Conservation (phyloP, 2,329 filamentous ascomycete genomes). For the Aspergillus persii region DNA sequence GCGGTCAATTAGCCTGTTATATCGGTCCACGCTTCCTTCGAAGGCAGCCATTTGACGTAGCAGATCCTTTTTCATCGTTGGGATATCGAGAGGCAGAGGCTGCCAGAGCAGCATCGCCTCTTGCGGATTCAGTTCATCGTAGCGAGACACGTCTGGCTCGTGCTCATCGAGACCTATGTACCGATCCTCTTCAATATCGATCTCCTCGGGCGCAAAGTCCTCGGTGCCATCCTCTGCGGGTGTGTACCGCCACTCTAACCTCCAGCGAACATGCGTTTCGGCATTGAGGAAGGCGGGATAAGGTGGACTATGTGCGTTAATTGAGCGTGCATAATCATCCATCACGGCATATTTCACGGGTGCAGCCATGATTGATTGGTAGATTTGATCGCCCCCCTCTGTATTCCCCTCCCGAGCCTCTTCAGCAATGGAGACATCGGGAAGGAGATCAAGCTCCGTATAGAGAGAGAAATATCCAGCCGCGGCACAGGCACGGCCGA, state of each 20-base stretch:
- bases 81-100: constrained; percentile 7
- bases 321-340: constrained; percentile 16
- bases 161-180: not conserved
- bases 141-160: not conserved
- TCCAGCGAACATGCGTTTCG: constrained; percentile 15
- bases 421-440: constrained; percentile 20
- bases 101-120: not conserved
- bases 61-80: constrained; percentile 7
- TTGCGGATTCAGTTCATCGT: not conserved
- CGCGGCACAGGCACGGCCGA: constrained; percentile 20
- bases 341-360: constrained; percentile 13
- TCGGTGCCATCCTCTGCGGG: not conserved
- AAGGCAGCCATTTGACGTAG: constrained; percentile 7
- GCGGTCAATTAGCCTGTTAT: not conserved
- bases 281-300: constrained; percentile 12
- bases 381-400: constrained; percentile 10
- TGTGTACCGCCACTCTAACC: constrained; percentile 4
- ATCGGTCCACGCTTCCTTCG: constrained; percentile 5
- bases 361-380: constrained; percentile 10
- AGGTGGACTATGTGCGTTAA: constrained; percentile 10
- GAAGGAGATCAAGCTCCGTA: constrained; percentile 16
- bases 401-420: constrained; percentile 15
- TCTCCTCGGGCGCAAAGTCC: not conserved
- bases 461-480: constrained; percentile 19
- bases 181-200: not conserved